Conservation (phyloP, 306 rosid species). For the Quercus engelmannii region DNA sequence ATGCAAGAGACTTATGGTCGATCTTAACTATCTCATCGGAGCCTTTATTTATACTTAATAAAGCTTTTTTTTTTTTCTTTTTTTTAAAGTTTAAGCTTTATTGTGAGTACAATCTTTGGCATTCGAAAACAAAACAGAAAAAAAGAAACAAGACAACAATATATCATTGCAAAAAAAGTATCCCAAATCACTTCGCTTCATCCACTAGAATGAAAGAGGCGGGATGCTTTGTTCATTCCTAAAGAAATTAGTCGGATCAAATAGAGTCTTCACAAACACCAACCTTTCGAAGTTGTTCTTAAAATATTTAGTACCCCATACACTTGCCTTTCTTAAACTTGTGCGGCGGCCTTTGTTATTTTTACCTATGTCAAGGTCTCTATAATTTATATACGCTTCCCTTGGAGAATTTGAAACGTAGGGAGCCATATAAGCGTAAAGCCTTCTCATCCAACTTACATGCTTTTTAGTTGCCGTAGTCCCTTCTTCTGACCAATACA, state of each 20-base stretch:
- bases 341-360: not conserved
- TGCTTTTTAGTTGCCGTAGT: not conserved
- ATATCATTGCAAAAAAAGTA: no score
- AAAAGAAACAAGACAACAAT: no score
- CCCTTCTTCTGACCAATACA: conserved; percentile 11
- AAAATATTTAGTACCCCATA: not conserved
- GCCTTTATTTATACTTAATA: no score
- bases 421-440: not conserved
- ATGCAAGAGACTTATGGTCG: no score
- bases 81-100: no score
- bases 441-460: not conserved
- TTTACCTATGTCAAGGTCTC: conserved; percentile 1
- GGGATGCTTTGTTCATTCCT: not conserved
- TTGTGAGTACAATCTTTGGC: no score
- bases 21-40: no score
- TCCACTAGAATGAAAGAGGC: not conserved
- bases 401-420: not conserved
- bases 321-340: not conserved
- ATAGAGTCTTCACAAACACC: not conserved
- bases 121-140: no score
- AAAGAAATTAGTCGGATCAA: not conserved
- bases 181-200: no score
- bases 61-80: no score
- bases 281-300: not conserved
- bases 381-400: not conserved